A percentile compares a stretch with the other conserved stretches of the same genome.
These are phyloP conservation scores for Phoma sp. DNA, from an alignment of 2,329 filamentous ascomycete genomes.

Conservation along the genomic window DNA sequence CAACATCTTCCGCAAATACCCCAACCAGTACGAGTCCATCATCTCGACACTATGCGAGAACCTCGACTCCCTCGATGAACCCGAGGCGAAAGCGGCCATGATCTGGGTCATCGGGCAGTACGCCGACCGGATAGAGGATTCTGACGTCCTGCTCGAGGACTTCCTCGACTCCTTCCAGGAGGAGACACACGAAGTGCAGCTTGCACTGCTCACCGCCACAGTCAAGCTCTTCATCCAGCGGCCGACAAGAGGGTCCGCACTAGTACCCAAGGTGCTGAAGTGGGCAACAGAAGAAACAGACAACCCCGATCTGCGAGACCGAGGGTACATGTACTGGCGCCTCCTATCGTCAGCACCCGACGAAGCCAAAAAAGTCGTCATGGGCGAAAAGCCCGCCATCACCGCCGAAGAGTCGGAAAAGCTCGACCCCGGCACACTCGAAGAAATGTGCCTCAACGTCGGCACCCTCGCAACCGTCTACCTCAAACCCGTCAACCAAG, in stretches of 20 bases:
- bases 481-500: slow-evolving; percentile 94
- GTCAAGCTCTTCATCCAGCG: slow-evolving; percentile 98
- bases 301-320: slow-evolving; percentile 92
- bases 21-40: slow-evolving; percentile 97
- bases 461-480: slow-evolving; percentile 97
- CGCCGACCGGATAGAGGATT: slow-evolving; percentile 96
- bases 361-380: slow-evolving; percentile 85
- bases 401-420: slow-evolving; percentile 90
- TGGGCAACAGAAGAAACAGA: slow-evolving; percentile 99
- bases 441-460: slow-evolving; percentile 97
- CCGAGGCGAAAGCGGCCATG: slow-evolving; percentile 97
- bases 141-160: slow-evolving; percentile 89
- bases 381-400: slow-evolving; percentile 97
- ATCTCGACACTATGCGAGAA: slow-evolving; percentile 96
- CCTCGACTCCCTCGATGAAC: slow-evolving; percentile 93
- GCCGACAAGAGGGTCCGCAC: slow-evolving; percentile 89
- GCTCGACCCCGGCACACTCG: slow-evolving; percentile 85
- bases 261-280: slow-evolving; percentile 93
- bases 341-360: slow-evolving; percentile 90
- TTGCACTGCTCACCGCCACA: slow-evolving; percentile 91
- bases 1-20: slow-evolving; percentile 99
- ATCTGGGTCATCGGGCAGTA: slow-evolving; percentile 99
- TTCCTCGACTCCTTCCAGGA: slow-evolving; percentile 94
- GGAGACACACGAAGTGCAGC: slow-evolving; percentile 93
- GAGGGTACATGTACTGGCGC: slow-evolving; percentile 99